Percentiles rank a stretch among this genome's conserved stretches.
phyloP scores from a whole-genome alignment of 306 rosid species.

The Prunus salicina region DNA sequence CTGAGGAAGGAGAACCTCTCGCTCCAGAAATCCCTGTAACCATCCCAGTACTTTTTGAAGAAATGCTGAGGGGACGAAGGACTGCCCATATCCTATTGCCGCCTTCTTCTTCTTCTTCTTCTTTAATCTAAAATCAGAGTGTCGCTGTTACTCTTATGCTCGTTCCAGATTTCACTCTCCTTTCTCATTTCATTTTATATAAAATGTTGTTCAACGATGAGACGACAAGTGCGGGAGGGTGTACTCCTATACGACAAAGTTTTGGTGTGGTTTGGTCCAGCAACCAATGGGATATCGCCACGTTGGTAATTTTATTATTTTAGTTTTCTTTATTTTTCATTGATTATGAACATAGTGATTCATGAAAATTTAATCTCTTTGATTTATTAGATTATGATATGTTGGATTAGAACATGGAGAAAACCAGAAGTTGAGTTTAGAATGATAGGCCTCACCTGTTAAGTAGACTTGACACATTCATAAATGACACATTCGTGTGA shows the following conservation, averaged over 20 bases:
- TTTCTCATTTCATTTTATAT: background rate
- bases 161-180: background rate
- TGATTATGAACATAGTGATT: no score
- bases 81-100: conserved; percentile 25
- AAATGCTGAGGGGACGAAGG: conserved; percentile 45
- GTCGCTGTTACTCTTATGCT: background rate
- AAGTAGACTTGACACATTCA: no score
- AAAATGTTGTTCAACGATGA: background rate
- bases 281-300: background rate
- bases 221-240: background rate
- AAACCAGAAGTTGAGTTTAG: no score
- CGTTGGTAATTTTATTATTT: background rate
- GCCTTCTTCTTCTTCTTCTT: background rate
- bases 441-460: no score
- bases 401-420: no score
- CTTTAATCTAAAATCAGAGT: background rate
- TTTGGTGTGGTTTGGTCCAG: background rate
- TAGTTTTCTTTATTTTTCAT: no score
- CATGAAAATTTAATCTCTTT: no score
- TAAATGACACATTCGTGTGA: no score
- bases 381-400: no score
- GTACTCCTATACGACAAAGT: background rate
- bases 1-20: conserved; percentile 61
- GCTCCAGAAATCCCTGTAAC: conserved; percentile 63
- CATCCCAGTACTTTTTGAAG: conserved; percentile 44